phyloP scores from a whole-genome alignment of 116 monocot genomes.

The Papilionanthe hybrid region DNA sequence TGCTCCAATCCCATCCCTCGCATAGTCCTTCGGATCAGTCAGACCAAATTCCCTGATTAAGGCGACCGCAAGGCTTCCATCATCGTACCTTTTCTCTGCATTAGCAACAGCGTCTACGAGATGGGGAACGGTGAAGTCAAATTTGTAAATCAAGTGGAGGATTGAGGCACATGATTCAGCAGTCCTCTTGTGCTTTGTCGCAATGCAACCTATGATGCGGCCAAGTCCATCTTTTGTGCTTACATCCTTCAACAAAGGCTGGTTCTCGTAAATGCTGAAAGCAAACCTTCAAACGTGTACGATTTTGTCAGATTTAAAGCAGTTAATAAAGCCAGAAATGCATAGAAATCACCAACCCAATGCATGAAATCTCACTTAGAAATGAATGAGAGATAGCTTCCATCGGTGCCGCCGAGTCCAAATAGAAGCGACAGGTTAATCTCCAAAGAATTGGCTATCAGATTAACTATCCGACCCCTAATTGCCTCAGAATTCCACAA shows the following conservation, averaged over 20 bases:
- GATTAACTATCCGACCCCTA: constrained; percentile 56
- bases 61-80: constrained; percentile 66
- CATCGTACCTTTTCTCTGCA: constrained; percentile 69
- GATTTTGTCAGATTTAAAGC: not conserved
- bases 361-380: constrained; percentile 46
- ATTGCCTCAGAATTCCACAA: constrained; percentile 80
- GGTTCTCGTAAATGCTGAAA: constrained; percentile 75
- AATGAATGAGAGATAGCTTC: constrained; percentile 77
- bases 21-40: constrained; percentile 84
- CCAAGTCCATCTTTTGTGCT: constrained; percentile 61
- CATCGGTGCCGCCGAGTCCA: constrained; percentile 56
- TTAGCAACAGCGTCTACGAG: constrained; percentile 57
- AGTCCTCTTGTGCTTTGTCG: constrained; percentile 50
- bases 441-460: constrained; percentile 89
- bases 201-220: constrained; percentile 61
- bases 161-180: constrained; percentile 71
- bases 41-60: constrained; percentile 81
- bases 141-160: constrained; percentile 78
- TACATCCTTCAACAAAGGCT: constrained; percentile 49
- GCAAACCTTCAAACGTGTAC: constrained; percentile 21
- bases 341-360: not conserved
- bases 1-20: constrained; percentile 70
- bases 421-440: constrained; percentile 74
- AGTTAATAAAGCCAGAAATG: not conserved
- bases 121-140: constrained; percentile 65